Base-by-base conservation (phyloP, 2,329 filamentous ascomycete genomes). In the Aureobasidium sp. region DNA sequence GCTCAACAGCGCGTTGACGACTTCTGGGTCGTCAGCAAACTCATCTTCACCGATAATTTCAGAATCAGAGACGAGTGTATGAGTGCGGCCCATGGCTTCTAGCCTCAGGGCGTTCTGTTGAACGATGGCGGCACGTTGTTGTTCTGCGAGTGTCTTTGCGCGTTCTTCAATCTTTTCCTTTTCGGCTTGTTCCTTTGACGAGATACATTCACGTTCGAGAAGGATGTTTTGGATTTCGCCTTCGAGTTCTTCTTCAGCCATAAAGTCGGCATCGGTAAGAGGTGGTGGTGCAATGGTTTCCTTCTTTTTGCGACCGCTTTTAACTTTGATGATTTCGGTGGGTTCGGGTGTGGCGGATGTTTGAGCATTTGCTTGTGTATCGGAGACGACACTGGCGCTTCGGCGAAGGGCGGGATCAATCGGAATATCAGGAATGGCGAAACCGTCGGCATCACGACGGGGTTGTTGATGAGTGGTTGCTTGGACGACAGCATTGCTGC, bases 11-110 rank as follows among this genome's bases (percentile, higher is more conserved):
- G 92, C 96, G 67, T 88, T 88, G 62, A 81, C 77, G 5, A 99
- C 90, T 72, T 99, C 94, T 0, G 86, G 87, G 64, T 99, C 94
- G 67, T 95, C 85, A 38, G 86, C 89, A 68, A 97, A 96, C 69
- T 96, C 92, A 61, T 88, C 83, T 61, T 89, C 88, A 54, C 81
- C 84, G 21, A 95, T 86, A 57, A 88, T 84, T 7, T 81, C 79
- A 2, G 68, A 67, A 54, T 70, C 68, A n/a, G 67, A 65, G 13
- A 70, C 67, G 19, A 51, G 60, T 17, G 51, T 60, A 3, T 61
- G 61, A 35, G 45, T 11, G 81, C 76, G 31, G 75, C 74, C 66
- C 75, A 79, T 33, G 69, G 73, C 1, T 78, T 79, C 29, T 76
- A 78, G 62, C 77, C 68, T 75, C 17, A 78, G 74, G 19, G 81